Evolutionary conservation across 2,329 filamentous ascomycete species (phyloP).

Genomic region (Fusarium lateritium): DNA sequence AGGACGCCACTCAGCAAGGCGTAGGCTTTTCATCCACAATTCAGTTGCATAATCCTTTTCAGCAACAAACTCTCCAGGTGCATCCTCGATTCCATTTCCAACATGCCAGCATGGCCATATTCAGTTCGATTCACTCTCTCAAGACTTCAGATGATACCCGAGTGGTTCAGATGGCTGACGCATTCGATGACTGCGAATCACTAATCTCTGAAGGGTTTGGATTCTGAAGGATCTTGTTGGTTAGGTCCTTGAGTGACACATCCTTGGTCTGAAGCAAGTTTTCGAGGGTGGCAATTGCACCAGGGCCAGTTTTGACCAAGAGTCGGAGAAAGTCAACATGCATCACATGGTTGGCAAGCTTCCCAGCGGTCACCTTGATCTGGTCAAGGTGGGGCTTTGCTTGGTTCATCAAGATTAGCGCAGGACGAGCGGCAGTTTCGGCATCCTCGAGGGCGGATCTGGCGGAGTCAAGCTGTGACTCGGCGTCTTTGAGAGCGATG

Average conservation of each 20-base stretch:
- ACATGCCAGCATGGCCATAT: background rate
- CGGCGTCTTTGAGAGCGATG: background rate
- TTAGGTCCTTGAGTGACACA: background rate
- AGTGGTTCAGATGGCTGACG: background rate
- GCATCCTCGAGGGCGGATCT: background rate
- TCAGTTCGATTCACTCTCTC: background rate
- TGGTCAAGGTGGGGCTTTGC: background rate
- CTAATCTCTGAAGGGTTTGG: background rate
- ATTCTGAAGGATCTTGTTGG: background rate
- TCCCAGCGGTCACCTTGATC: background rate
- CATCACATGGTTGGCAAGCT: background rate
- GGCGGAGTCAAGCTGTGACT: background rate
- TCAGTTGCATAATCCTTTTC: background rate
- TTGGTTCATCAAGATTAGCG: background rate
- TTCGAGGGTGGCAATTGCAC: background rate
- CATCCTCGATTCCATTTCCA: background rate
- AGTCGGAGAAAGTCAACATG: background rate
- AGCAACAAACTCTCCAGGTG: background rate
- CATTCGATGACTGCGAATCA: background rate
- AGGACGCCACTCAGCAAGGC: background rate
- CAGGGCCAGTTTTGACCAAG: constrained; percentile 1
- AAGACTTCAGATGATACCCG: background rate
- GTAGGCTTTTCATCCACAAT: background rate
- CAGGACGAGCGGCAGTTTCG: background rate
- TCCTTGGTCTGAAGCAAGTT: background rate